Conservation (phyloP, 352 stramenopile species). For the Phytophthora foliorum region DNA sequence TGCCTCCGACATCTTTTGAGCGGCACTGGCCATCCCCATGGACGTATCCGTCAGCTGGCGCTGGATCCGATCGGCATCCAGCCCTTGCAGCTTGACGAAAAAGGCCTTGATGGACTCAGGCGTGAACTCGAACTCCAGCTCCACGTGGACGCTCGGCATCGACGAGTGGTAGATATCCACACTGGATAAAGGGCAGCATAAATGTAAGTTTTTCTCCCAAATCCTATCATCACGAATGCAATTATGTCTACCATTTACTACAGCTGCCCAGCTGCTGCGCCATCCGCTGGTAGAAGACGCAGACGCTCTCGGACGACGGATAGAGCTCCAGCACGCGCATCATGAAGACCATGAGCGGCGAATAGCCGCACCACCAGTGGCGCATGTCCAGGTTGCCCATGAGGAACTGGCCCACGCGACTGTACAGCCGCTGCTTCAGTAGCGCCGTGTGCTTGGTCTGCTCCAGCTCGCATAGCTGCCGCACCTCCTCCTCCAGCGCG, state of each 20-base stretch:
- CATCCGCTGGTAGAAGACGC: conserved; percentile 82
- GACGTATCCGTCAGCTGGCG: conserved; percentile 49
- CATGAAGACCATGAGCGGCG: conserved; percentile 90
- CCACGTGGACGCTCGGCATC: conserved; percentile 72
- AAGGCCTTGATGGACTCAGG: conserved; percentile 74
- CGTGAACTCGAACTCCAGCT: conserved; percentile 87
- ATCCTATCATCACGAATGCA: background rate
- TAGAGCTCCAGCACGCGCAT: conserved; percentile 88
- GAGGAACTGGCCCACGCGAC: conserved; percentile 82
- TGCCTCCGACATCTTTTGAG: conserved; percentile 36
- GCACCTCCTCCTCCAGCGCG: conserved; percentile 49
- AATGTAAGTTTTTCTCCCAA: conserved; percentile 5
- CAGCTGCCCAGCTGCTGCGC: conserved; percentile 67
- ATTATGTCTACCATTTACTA: conserved; percentile 62
- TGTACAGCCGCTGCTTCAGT: conserved; percentile 80
- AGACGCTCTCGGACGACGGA: conserved; percentile 72
- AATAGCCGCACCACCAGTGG: conserved; percentile 87
- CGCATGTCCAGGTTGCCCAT: conserved; percentile 63
- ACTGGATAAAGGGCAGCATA: conserved; percentile 35
- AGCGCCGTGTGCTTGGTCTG: conserved; percentile 46
- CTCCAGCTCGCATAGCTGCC: conserved; percentile 47
- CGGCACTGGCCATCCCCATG: conserved; percentile 32
- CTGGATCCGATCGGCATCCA: conserved; percentile 79
- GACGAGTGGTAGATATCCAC: conserved; percentile 89
- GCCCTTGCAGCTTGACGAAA: conserved; percentile 77